These are phyloP conservation scores for Cladophialophora carrionii DNA, from an alignment of 2,329 filamentous ascomycete species.

Conservation along the genomic window DNA sequence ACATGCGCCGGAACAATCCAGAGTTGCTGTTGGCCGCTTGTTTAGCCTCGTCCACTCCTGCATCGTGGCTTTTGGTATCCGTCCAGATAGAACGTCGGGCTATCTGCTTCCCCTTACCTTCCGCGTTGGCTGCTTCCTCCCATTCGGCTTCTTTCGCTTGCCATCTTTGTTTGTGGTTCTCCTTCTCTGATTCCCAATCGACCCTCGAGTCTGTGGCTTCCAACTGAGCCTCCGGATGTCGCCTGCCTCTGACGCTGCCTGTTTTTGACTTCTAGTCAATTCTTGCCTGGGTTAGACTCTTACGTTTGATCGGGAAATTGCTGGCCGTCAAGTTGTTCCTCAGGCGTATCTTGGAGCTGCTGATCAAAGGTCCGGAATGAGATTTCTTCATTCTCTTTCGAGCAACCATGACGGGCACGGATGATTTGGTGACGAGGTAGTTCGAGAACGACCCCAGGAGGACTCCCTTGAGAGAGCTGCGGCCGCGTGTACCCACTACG, in stretches of 20 bases:
- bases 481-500: slow-evolving; percentile 86
- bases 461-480: slow-evolving; percentile 90
- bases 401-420: slow-evolving; percentile 96
- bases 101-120: not conserved
- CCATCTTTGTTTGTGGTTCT: slow-evolving; percentile 7
- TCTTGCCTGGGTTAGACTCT: slow-evolving; percentile 37
- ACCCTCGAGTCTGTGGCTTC: slow-evolving; percentile 1
- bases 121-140: not conserved
- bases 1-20: not conserved
- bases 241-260: not conserved
- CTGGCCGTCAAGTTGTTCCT: slow-evolving; percentile 70
- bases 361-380: slow-evolving; percentile 64
- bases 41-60: not conserved
- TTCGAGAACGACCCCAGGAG: slow-evolving; percentile 96
- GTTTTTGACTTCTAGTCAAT: slow-evolving; percentile 32
- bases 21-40: not conserved
- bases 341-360: slow-evolving; percentile 67
- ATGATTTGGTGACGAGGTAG: slow-evolving; percentile 95
- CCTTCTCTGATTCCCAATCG: slow-evolving; percentile 16
- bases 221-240: not conserved
- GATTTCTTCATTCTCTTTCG: slow-evolving; percentile 80
- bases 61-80: not conserved
- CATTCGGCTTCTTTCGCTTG: slow-evolving; percentile 2
- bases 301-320: slow-evolving; percentile 33
- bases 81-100: slow-evolving; percentile 1